A percentile compares a stretch with the other conserved stretches of the same genome.
phyloP scores from a whole-genome alignment of 495 filamentous ascomycete genomes.

The Bacidia gigantensis region DNA sequence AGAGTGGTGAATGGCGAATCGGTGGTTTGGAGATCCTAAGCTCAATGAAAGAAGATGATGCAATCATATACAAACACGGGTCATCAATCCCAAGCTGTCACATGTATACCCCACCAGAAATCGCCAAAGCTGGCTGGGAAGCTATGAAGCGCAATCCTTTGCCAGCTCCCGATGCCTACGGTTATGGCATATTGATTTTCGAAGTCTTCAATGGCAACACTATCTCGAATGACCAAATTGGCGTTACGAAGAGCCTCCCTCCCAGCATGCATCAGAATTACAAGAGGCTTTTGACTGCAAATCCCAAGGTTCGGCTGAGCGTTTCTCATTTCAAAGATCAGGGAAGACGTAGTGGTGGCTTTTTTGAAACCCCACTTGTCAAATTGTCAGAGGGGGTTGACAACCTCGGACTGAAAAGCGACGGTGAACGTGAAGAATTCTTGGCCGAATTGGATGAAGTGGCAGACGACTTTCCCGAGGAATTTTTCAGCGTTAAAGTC shows the following conservation, averaged over 20 bases:
- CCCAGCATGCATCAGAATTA: conserved; percentile 79
- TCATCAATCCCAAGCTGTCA: conserved; percentile 71
- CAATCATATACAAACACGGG: conserved; percentile 80
- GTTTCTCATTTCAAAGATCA: conserved; percentile 81
- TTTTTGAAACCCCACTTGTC: conserved; percentile 87
- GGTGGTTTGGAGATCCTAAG: conserved; percentile 88
- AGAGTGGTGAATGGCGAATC: conserved; percentile 96
- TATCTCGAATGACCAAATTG: conserved; percentile 55
- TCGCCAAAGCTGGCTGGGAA: conserved; percentile 79
- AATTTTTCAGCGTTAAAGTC: conserved; percentile 95
- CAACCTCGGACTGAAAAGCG: conserved; percentile 74
- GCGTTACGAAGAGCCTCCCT: conserved; percentile 76
- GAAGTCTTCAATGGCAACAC: conserved; percentile 85
- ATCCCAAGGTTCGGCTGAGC: conserved; percentile 75
- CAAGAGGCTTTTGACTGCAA: conserved; percentile 73
- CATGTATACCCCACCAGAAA: conserved; percentile 73
- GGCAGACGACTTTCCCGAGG: conserved; percentile 87
- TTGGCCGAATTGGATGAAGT: conserved; percentile 75
- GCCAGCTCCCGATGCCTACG: conserved; percentile 72
- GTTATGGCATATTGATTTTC: conserved; percentile 69
- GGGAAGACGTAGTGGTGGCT: conserved; percentile 64
- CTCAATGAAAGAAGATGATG: conserved; percentile 88
- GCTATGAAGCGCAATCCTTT: conserved; percentile 69
- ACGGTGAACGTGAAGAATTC: conserved; percentile 73
- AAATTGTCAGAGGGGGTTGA: conserved; percentile 85